phyloP scores from a whole-genome alignment of 2,329 filamentous ascomycete species.

The Clarireedia hainanense region DNA sequence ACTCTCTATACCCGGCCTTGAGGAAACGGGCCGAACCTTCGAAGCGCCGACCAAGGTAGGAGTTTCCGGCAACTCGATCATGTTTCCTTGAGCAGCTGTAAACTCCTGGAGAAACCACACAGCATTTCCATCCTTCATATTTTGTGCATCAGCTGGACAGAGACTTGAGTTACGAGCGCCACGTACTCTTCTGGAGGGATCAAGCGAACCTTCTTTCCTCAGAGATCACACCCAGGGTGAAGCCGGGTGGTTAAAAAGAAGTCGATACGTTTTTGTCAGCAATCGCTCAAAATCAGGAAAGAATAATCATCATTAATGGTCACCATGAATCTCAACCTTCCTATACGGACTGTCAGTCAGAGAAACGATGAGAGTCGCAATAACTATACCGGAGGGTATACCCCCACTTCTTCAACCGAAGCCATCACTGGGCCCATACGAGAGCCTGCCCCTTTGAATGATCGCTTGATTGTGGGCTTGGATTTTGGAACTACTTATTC shows the following conservation, averaged over 20 bases:
- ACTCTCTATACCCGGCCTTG: too few relatives aligned
- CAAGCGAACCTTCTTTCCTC: too few relatives aligned
- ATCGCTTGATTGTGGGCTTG: conserved; percentile 67
- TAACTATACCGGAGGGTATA: conserved; percentile 32
- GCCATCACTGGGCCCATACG: conserved; percentile 54
- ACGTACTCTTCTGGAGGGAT: too few relatives aligned
- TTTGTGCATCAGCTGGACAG: too few relatives aligned
- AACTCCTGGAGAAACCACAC: too few relatives aligned
- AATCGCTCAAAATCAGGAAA: not conserved
- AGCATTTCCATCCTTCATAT: too few relatives aligned
- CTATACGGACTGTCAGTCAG: conserved; percentile 22
- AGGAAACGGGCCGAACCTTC: too few relatives aligned
- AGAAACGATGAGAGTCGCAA: conserved; percentile 28
- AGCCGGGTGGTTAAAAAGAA: not conserved
- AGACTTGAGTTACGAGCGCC: too few relatives aligned
- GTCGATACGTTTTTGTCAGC: not conserved
- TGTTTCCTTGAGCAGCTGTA: too few relatives aligned
- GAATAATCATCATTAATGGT: not conserved
- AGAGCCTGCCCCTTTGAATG: conserved; percentile 44
- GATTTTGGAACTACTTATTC: conserved; percentile 84
- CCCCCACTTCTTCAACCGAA: conserved; percentile 49
- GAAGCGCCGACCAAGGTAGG: too few relatives aligned
- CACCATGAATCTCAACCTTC: conserved; percentile 29
- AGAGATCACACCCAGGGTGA: too few relatives aligned
- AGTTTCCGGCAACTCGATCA: too few relatives aligned